Conservation (phyloP, 2,329 filamentous ascomycete species). For the Alternaria arbusti region DNA sequence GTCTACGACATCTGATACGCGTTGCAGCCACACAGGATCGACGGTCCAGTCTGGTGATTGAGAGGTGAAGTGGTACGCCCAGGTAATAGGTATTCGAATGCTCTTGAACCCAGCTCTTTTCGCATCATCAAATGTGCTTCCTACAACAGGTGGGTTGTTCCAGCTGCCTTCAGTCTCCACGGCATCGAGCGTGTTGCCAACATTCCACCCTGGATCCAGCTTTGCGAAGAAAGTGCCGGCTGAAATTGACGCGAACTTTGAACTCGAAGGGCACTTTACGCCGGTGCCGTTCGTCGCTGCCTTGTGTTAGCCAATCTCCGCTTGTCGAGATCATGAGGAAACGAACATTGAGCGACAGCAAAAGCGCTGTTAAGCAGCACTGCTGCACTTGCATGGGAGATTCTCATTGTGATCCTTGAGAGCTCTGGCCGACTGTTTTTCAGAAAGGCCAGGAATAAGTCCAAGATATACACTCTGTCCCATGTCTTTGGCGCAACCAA, state of each 20-base stretch:
- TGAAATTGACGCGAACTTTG: conserved; percentile 54
- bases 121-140: conserved; percentile 59
- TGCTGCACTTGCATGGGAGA: conserved; percentile 5
- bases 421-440: not conserved
- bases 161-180: conserved; percentile 63
- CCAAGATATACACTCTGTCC: conserved; percentile 1
- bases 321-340: not conserved
- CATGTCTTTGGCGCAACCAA: not conserved
- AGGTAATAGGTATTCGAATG: conserved; percentile 66
- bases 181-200: conserved; percentile 67
- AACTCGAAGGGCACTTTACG: conserved; percentile 46
- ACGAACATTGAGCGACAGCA: conserved; percentile 20
- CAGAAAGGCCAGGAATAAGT: not conserved
- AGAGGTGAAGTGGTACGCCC: conserved; percentile 62
- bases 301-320: not conserved
- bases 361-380: conserved; percentile 21
- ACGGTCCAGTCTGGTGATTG: conserved; percentile 62
- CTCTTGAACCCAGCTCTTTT: conserved; percentile 64
- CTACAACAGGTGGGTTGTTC: conserved; percentile 62
- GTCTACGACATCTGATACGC: conserved; percentile 65
- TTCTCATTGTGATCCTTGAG: conserved; percentile 1
- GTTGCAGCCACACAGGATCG: conserved; percentile 61
- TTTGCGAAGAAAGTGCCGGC: conserved; percentile 56
- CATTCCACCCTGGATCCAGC: conserved; percentile 65
- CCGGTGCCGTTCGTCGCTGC: conserved; percentile 22